Conservation (phyloP, 2,329 filamentous ascomycete genomes). For the Phoma herbarum region DNA sequence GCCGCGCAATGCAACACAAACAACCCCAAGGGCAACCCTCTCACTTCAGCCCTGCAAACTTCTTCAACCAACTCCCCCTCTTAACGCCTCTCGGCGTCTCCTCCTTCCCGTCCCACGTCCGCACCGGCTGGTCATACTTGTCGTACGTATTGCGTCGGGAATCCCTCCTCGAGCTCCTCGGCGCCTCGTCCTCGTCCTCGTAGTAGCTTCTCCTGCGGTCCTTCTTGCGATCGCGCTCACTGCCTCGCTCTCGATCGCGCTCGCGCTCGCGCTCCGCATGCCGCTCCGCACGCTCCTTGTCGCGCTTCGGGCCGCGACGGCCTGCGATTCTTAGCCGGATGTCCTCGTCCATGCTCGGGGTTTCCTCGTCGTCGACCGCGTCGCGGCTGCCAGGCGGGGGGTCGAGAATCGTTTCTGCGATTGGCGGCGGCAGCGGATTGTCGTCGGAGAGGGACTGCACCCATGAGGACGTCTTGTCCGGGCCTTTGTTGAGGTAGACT, state of each 20-base stretch:
- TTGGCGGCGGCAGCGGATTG: slow-evolving; percentile 57
- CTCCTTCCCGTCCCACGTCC: slow-evolving; percentile 53
- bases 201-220: slow-evolving; percentile 39
- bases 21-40: neutral
- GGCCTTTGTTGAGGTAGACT: slow-evolving; percentile 49
- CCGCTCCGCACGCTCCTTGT: slow-evolving; percentile 43
- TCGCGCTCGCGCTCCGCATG: slow-evolving; percentile 40
- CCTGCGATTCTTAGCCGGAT: slow-evolving; percentile 48
- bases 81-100: slow-evolving; percentile 43
- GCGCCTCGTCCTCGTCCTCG: slow-evolving; percentile 24
- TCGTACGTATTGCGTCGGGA: slow-evolving; percentile 39
- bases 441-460: slow-evolving; percentile 57
- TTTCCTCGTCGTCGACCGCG: slow-evolving; percentile 46
- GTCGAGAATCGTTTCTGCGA: slow-evolving; percentile 59
- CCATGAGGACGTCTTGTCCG: slow-evolving; percentile 61
- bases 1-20: neutral
- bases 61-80: slow-evolving; percentile 59
- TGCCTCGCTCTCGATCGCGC: slow-evolving; percentile 38
- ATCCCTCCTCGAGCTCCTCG: slow-evolving; percentile 38
- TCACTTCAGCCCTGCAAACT: slow-evolving; percentile 47
- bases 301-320: slow-evolving; percentile 39
- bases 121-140: slow-evolving; percentile 42
- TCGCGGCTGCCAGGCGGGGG: slow-evolving; percentile 39
- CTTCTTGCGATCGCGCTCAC: slow-evolving; percentile 38
- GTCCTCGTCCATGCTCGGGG: slow-evolving; percentile 51